These are phyloP conservation scores for Bolboschoenoplectus hybrid DNA, from an alignment of 202 grass and related monocot species.

Conservation along the genomic window DNA sequence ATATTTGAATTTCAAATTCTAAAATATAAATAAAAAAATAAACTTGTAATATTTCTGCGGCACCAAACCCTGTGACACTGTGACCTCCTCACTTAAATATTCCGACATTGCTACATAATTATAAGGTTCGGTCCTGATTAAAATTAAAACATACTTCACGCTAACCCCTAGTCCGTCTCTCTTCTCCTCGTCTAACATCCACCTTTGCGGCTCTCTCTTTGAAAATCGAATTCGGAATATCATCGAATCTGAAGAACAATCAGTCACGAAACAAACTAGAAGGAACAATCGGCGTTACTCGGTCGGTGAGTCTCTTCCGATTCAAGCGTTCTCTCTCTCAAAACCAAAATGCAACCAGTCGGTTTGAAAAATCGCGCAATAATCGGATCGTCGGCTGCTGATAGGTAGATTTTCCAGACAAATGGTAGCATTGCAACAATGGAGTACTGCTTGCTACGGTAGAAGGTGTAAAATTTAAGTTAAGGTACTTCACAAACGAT, in stretches of 20 bases:
- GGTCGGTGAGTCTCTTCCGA: neutral
- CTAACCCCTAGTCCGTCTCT: neutral
- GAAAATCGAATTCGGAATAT: neutral
- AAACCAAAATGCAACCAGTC: neutral
- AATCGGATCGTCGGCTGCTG: neutral
- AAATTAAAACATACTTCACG: neutral
- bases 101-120: no score
- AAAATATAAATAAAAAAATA: no score
- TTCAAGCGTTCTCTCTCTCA: neutral
- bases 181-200: neutral
- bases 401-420: neutral
- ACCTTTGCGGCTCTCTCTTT: neutral
- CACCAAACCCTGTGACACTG: no score
- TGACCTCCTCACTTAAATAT: no score
- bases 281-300: slow-evolving; percentile 1
- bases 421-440: neutral
- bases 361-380: neutral
- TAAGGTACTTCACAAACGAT: neutral
- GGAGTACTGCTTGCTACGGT: neutral
- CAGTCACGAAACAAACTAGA: neutral
- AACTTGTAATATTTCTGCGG: no score
- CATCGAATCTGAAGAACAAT: neutral
- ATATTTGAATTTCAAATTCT: no score
- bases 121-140: neutral
- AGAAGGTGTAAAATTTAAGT: neutral